A percentile compares a stretch with the other conserved stretches of the same genome.
Evolutionary conservation across 345 rosid species (phyloP).

Genomic region (Eucalyptus coolabah): DNA sequence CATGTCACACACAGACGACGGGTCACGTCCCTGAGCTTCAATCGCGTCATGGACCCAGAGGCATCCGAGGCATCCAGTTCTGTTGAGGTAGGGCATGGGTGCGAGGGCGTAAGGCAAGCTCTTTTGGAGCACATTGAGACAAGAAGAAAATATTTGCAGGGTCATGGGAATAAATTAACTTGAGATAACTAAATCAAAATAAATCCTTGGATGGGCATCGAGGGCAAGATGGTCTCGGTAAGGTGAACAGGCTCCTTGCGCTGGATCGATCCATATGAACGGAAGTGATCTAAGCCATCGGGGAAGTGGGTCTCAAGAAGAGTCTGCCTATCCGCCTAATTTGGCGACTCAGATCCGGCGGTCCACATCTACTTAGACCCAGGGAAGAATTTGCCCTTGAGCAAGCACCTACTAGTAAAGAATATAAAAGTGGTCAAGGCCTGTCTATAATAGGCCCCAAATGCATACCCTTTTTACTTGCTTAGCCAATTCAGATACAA

Average conservation of each 20-base stretch:
- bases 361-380: not conserved
- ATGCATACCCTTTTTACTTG: not conserved
- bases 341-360: not conserved
- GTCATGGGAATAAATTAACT: not conserved
- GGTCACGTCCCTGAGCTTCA: not conserved
- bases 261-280: not conserved
- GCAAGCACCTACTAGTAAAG: not conserved
- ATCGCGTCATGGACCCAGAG: not conserved
- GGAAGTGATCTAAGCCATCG: not conserved
- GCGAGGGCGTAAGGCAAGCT: not conserved
- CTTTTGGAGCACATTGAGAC: not conserved
- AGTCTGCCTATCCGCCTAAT: not conserved
- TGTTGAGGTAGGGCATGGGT: not conserved
- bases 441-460: not conserved
- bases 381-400: not conserved
- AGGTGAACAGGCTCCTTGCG: not conserved
- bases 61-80: not conserved
- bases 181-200: not conserved
- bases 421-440: not conserved
- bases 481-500: not conserved
- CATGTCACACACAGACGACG: not conserved
- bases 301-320: not conserved
- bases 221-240: not conserved
- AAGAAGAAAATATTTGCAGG: not conserved
- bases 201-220: not conserved